Base-by-base conservation (phyloP, 768 basidiomycete species). In the Boletellus ananiceps region DNA sequence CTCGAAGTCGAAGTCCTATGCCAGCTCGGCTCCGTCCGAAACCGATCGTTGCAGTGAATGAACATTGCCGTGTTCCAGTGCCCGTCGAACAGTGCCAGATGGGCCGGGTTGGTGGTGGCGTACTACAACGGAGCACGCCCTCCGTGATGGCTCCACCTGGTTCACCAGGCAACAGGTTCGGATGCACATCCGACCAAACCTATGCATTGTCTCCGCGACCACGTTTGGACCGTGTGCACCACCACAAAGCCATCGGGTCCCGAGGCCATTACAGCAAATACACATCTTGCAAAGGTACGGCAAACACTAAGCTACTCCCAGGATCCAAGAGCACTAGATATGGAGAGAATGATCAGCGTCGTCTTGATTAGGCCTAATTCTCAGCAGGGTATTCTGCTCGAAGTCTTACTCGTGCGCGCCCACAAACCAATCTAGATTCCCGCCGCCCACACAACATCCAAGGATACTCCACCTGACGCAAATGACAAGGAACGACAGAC, bases 341-440 rank as follows among this genome's bases (percentile, higher is more conserved):
- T 44, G 8, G 8, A 11, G 14, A 25, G 13, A 21, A 34, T 31
- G 37, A 31, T 34, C 31, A 36, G 19, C 44, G 27, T 11, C 39
- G 44, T 4, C 49, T 49, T 29, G 33, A 51, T 59, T 18, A 35
- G 32, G 49, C 27, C 21, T 15, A 15, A 36, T 27, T 33, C 39
- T 53, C 16, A 29, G 16, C 35, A 54, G 49, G 47, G 51, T 25
- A 42, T 47, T 16, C 47, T 40, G n/a, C 44, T 40, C 32, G 36
- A 50, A 35, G 48, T 58, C 44, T 29, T 34, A 44, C 50, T 61
- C 48, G 32, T 49, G 50, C 37, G n/a, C n/a, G 46, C 36, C 40
- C 16, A 33, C 47, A 44, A 29, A 44, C 25, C 36, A 37, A 60
- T 60, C 60, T 36, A 62, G 51, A 59, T 60, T 50, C 39, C 23